Conservation (phyloP, 2,329 filamentous ascomycete genomes). For the Talaromyces sp. region DNA sequence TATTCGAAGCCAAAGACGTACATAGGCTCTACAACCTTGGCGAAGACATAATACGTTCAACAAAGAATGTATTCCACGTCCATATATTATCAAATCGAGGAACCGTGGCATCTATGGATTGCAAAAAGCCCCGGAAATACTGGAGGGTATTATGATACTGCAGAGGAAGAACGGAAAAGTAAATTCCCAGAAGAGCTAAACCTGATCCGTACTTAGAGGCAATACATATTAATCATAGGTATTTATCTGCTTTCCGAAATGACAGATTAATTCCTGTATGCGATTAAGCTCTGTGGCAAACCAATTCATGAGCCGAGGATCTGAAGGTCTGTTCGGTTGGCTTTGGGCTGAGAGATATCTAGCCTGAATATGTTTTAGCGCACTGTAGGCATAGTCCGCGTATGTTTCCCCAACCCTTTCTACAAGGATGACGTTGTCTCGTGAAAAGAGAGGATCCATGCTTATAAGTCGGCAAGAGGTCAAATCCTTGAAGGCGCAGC, state of each 20-base stretch:
- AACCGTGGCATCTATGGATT: too few species aligned
- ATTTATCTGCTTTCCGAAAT: not conserved
- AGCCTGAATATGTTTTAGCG: not conserved
- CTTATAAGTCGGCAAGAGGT: not conserved
- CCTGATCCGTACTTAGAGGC: too few species aligned
- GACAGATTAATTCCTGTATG: not conserved
- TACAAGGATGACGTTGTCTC: not conserved
- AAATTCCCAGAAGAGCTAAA: too few species aligned
- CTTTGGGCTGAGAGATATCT: not conserved
- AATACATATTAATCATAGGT: not conserved
- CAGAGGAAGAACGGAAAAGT: too few species aligned
- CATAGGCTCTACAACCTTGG: too few species aligned
- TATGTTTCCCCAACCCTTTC: not conserved
- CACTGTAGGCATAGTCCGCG: not conserved
- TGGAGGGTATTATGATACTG: too few species aligned
- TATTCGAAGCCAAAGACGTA: too few species aligned
- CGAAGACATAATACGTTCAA: too few species aligned
- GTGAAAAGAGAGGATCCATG: not conserved
- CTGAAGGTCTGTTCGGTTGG: not conserved
- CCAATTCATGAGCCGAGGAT: not conserved
- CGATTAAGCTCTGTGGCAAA: not conserved
- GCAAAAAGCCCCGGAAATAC: too few species aligned
- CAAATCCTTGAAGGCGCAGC: not conserved
- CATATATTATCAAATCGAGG: too few species aligned
- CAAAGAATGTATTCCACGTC: too few species aligned